phyloP scores from a whole-genome alignment of 306 rosid species.

The Cotoneaster glaucophyllus region DNA sequence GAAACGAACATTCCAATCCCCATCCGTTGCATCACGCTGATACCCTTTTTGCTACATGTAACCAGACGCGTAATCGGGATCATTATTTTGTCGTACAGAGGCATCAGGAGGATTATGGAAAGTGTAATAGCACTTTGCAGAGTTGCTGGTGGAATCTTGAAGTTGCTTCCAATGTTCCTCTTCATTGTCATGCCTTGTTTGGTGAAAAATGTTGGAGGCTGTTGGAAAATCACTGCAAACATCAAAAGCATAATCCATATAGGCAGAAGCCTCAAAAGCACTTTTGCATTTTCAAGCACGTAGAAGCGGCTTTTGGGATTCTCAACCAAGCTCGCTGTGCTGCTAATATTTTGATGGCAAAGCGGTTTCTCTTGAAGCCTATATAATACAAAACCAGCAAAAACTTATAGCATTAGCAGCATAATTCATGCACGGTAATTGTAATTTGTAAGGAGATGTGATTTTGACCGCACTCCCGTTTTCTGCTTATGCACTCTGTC shows the following conservation, averaged over 20 bases:
- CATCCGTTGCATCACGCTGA: conserved; percentile 82
- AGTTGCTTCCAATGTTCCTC: conserved; percentile 57
- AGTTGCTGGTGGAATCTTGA: conserved; percentile 93
- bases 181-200: conserved; percentile 97
- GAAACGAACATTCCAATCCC: conserved; percentile 94
- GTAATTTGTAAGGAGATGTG: not conserved
- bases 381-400: not conserved
- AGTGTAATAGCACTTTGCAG: conserved; percentile 73
- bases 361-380: conserved; percentile 87
- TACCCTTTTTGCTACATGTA: conserved; percentile 51
- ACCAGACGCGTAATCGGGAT: conserved; percentile 62
- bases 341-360: conserved; percentile 42
- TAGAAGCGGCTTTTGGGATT: conserved; percentile 24
- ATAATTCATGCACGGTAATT: not conserved
- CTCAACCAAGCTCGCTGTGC: conserved; percentile 24
- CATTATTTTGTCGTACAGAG: conserved; percentile 57
- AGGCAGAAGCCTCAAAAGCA: conserved; percentile 58
- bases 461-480: too few relatives aligned
- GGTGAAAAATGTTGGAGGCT: conserved; percentile 83
- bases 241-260: conserved; percentile 90
- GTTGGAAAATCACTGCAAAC: conserved; percentile 91
- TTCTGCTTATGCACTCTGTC: too few relatives aligned
- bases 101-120: conserved; percentile 80
- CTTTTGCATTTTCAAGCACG: conserved; percentile 37
- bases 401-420: not conserved